Evolutionary conservation across 2,329 filamentous ascomycete genomes (phyloP).

Genomic region (Xylaria digitata): DNA sequence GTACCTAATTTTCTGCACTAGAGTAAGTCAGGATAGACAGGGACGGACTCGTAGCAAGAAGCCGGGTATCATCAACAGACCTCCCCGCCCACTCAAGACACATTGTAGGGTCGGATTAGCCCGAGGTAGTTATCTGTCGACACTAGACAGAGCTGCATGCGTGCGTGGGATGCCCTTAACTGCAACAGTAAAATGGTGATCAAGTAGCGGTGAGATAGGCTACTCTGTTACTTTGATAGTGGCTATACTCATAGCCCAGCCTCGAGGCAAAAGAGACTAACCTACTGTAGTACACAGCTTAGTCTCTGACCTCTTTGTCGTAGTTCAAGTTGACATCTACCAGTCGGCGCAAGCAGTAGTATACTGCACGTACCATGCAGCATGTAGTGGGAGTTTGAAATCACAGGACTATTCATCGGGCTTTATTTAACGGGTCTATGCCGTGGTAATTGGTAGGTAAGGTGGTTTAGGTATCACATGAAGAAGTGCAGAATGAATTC

Average conservation of each 20-base stretch:
- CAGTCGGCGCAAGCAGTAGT: too few relatives aligned
- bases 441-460: too few relatives aligned
- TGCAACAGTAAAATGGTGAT: slow-evolving; percentile 25
- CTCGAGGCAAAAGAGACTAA: slow-evolving; percentile 1
- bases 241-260: not conserved
- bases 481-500: too few relatives aligned
- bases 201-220: slow-evolving; percentile 33
- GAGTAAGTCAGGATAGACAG: slow-evolving; percentile 1
- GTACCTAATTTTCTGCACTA: too few relatives aligned
- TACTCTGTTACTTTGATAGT: not conserved
- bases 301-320: slow-evolving; percentile 5
- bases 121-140: slow-evolving; percentile 6
- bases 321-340: not conserved
- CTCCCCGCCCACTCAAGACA: slow-evolving; percentile 33
- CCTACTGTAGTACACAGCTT: not conserved
- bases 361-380: too few relatives aligned
- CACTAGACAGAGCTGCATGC: slow-evolving; percentile 6
- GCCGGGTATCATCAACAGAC: slow-evolving; percentile 22
- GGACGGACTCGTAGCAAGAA: slow-evolving; percentile 6
- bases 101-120: slow-evolving; percentile 12
- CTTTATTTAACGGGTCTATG: too few relatives aligned
- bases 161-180: slow-evolving; percentile 9
- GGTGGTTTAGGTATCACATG: too few relatives aligned
- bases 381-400: too few relatives aligned
- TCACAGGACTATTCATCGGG: too few relatives aligned